These are phyloP conservation scores for Lactarius sanguifluus DNA, from an alignment of 768 basidiomycete species.

Conservation along the genomic window DNA sequence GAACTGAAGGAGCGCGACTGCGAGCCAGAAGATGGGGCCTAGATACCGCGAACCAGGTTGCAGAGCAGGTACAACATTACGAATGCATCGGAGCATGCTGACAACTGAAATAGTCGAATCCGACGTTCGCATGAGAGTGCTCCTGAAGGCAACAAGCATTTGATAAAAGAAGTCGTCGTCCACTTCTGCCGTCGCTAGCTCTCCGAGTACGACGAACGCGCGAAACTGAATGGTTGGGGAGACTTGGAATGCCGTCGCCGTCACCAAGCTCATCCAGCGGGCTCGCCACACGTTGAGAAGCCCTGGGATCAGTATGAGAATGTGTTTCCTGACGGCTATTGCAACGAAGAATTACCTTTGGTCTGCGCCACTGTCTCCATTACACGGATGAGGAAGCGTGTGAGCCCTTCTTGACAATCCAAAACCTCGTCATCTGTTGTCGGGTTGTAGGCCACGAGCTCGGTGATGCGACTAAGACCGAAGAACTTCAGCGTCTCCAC, in stretches of 20 bases:
- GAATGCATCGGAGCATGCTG: conserved; percentile 87
- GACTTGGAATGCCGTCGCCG: conserved; percentile 86
- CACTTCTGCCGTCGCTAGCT: conserved; percentile 79
- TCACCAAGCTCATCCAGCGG: conserved; percentile 89
- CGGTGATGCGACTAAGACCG: conserved; percentile 70
- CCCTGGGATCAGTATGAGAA: conserved; percentile 42
- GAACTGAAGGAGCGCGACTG: conserved; percentile 78
- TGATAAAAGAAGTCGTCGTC: conserved; percentile 94
- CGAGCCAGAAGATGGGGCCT: conserved; percentile 81
- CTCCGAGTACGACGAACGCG: conserved; percentile 79
- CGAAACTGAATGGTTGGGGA: conserved; percentile 86
- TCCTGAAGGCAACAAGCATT: conserved; percentile 84
- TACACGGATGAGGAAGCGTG: conserved; percentile 59
- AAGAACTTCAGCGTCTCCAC: conserved; percentile 65
- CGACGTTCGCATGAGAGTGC: conserved; percentile 63
- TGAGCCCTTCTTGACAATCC: conserved; percentile 65
- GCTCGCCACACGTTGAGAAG: conserved; percentile 88
- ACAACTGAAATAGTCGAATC: conserved; percentile 74
- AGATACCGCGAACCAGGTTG: conserved; percentile 69
- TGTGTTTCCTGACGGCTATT: conserved; percentile 21
- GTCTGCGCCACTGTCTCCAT: conserved; percentile 66
- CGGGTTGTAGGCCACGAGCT: conserved; percentile 60
- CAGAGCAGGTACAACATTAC: conserved; percentile 71
- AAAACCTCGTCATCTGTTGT: conserved; percentile 54
- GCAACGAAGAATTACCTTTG: conserved; percentile 50